These are phyloP conservation scores for Phytophthora crassamura DNA, from an alignment of 352 stramenopile species.

Conservation along the genomic window DNA sequence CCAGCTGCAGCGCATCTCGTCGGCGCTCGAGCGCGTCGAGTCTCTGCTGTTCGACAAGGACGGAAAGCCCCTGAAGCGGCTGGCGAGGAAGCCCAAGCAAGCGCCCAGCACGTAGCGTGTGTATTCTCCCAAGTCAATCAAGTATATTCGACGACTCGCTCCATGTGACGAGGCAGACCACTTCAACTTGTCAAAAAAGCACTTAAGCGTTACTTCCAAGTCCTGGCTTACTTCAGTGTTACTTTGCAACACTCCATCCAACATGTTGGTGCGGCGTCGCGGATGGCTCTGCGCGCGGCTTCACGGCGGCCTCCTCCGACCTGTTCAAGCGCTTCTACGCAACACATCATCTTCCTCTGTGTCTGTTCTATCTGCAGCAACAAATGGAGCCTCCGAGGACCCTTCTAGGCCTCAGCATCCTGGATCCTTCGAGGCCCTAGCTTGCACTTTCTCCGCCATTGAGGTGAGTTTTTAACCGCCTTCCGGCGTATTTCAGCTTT, in stretches of 20 bases:
- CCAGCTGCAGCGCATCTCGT: conserved; percentile 72
- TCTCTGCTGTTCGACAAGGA: conserved; percentile 54
- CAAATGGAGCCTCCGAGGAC: not conserved
- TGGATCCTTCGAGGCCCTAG: conserved; percentile 51
- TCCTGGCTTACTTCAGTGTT: not conserved
- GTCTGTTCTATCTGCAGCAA: conserved; percentile 10
- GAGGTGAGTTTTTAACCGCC: conserved; percentile 41
- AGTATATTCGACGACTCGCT: conserved; percentile 4
- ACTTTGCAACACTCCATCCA: not conserved
- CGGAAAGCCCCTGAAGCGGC: conserved; percentile 4
- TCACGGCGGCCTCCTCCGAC: not conserved
- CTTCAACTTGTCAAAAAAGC: conserved; percentile 7
- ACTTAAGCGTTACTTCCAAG: too few species aligned
- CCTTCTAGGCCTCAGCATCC: conserved; percentile 5
- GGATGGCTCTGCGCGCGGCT: conserved; percentile 10
- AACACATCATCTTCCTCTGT: conserved; percentile 1
- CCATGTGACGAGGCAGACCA: conserved; percentile 9
- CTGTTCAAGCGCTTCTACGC: not conserved
- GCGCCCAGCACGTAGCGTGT: conserved; percentile 1
- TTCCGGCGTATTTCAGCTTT: not conserved
- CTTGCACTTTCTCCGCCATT: conserved; percentile 56
- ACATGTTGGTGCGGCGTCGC: conserved; percentile 15
- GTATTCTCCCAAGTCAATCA: not conserved
- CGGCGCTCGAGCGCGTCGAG: conserved; percentile 75
- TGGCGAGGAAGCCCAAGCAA: conserved; percentile 2